These are phyloP conservation scores for Cordyceps cateniannulata DNA, from an alignment of 2,329 filamentous ascomycete genomes.

Conservation along the genomic window DNA sequence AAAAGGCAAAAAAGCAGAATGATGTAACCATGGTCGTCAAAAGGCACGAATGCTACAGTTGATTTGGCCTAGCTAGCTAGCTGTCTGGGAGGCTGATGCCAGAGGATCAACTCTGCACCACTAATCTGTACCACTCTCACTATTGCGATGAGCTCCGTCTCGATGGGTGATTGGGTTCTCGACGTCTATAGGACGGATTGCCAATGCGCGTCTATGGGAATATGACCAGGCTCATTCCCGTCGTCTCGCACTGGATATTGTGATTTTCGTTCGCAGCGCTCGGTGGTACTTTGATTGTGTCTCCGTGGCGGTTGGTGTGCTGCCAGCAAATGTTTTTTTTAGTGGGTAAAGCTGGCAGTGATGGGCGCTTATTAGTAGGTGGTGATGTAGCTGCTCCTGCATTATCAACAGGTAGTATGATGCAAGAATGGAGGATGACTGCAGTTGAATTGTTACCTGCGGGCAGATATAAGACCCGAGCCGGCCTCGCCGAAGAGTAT, in stretches of 20 bases:
- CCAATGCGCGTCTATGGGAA: not conserved
- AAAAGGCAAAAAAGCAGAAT: too few relatives aligned
- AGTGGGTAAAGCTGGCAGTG: not conserved
- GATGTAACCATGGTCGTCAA: too few relatives aligned
- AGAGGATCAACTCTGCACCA: too few relatives aligned
- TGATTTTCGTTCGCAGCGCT: not conserved
- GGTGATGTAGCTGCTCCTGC: not conserved
- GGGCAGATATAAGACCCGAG: too few relatives aligned
- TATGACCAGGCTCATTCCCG: not conserved
- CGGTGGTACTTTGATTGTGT: not conserved
- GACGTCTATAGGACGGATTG: not conserved
- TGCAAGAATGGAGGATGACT: conserved; percentile 2
- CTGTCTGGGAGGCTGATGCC: too few relatives aligned
- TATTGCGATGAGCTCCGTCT: not conserved
- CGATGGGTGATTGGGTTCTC: not conserved
- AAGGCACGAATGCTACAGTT: too few relatives aligned
- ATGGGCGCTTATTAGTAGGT: not conserved
- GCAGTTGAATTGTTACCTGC: not conserved
- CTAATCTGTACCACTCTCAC: too few relatives aligned
- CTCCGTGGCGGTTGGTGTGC: not conserved
- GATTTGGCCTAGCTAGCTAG: too few relatives aligned
- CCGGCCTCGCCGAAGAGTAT: not conserved
- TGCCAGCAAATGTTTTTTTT: not conserved
- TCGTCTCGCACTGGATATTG: not conserved
- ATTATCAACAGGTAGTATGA: not conserved